A percentile compares a stretch with the other conserved stretches of the same genome.
phyloP scores from a whole-genome alignment of 2,329 filamentous ascomycete genomes.

The Diaporthe eres region DNA sequence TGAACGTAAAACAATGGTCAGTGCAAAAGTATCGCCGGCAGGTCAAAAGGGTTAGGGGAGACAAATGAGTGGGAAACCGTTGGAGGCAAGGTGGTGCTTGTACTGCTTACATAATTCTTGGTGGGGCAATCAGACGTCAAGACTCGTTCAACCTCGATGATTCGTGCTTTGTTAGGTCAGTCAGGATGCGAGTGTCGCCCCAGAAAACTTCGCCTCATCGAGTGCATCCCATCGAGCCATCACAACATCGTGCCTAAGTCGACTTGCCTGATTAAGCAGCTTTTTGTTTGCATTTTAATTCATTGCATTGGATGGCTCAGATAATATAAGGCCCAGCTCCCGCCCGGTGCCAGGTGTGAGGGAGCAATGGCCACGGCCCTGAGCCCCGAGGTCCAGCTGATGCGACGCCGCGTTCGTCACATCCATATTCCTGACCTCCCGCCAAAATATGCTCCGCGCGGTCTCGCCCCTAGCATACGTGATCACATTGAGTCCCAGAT shows the following conservation, averaged over 20 bases:
- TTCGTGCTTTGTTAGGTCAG: background rate
- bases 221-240: no score
- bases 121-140: conserved; percentile 25
- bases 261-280: no score
- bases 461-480: conserved; percentile 16
- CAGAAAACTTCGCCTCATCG: background rate
- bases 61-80: background rate
- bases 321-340: background rate
- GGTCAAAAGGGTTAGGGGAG: background rate
- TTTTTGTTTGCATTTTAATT: fast-evolving
- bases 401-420: conserved; percentile 37
- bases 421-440: conserved; percentile 41
- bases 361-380: conserved; percentile 30
- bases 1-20: background rate
- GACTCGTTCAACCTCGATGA: conserved; percentile 1
- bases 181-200: background rate
- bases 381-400: conserved; percentile 32
- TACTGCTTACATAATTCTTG: background rate
- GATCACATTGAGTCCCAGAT: conserved; percentile 34
- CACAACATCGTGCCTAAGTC: background rate
- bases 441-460: conserved; percentile 32
- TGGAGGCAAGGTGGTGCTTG: background rate
- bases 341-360: background rate
- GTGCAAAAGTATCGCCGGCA: background rate
- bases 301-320: background rate